phyloP scores from a whole-genome alignment of 305 asterid species.

The Petunia hybrid region DNA sequence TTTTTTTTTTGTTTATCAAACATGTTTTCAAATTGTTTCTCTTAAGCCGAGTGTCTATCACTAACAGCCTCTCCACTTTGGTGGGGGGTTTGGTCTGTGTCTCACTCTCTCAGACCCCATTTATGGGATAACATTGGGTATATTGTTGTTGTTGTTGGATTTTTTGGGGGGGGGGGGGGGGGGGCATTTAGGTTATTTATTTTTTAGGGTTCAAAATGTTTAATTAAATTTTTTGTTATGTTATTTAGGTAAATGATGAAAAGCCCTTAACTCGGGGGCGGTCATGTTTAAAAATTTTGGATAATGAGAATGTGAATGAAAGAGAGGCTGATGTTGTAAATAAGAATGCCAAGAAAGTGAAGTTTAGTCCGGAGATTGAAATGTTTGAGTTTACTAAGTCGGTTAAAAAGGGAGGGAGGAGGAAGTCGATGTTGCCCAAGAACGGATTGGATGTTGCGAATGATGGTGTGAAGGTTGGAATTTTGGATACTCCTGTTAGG shows the following conservation, averaged over 20 bases:
- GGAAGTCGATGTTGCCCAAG: conserved; percentile 36
- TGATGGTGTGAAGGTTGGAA: conserved; percentile 32
- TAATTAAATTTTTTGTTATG: conserved; percentile 23
- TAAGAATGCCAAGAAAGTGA: conserved; percentile 68
- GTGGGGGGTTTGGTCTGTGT: too few species aligned
- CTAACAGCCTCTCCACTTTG: too few species aligned
- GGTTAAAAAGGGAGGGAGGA: conserved; percentile 44
- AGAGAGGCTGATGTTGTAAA: conserved; percentile 44
- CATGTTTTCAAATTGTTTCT: too few species aligned
- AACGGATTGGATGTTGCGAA: conserved; percentile 37
- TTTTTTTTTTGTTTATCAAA: too few species aligned
- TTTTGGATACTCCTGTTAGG: conserved; percentile 39
- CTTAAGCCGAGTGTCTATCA: too few species aligned
- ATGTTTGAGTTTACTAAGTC: conserved; percentile 63
- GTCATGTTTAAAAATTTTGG: conserved; percentile 41
- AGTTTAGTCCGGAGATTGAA: conserved; percentile 73
- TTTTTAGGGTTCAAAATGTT: not conserved
- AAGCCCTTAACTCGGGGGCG: conserved; percentile 40
- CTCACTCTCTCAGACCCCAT: too few species aligned
- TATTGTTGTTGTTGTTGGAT: too few species aligned
- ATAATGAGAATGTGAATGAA: conserved; percentile 41
- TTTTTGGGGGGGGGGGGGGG: too few species aligned
- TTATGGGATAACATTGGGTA: too few species aligned
- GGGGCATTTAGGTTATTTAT: not conserved
- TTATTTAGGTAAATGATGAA: conserved; percentile 49